Conservation (phyloP, 352 stramenopile species). For the Phytophthora hibernalis region DNA sequence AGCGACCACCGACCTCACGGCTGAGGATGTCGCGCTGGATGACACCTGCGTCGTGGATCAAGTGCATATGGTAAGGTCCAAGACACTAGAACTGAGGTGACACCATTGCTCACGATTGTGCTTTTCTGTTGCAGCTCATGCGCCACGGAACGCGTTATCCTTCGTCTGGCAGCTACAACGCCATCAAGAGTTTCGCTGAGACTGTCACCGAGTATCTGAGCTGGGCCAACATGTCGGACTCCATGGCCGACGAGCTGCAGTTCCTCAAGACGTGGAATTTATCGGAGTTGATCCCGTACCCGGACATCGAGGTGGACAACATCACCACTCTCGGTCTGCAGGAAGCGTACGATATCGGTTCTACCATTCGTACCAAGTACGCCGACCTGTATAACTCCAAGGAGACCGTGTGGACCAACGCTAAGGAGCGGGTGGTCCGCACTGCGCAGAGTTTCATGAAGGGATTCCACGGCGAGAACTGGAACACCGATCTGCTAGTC, state of each 20-base stretch:
- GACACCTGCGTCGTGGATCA: constrained; percentile 55
- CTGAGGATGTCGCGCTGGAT: constrained; percentile 47
- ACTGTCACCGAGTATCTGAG: constrained; percentile 42
- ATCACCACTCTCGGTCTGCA: constrained; percentile 55
- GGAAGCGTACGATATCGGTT: constrained; percentile 52
- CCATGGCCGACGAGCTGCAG: constrained; percentile 43
- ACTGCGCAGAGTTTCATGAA: constrained; percentile 61
- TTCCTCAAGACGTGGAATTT: constrained; percentile 60
- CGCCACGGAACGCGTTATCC: constrained; percentile 67
- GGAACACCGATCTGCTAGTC: constrained; percentile 34
- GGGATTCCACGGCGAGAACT: constrained; percentile 48
- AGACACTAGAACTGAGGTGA: no score
- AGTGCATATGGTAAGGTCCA: constrained; percentile 43
- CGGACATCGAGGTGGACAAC: constrained; percentile 56
- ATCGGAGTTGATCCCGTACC: constrained; percentile 42
- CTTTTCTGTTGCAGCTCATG: constrained; percentile 29
- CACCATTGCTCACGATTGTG: no score
- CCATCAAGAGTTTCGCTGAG: constrained; percentile 38
- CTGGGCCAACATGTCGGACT: constrained; percentile 36
- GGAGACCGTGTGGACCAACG: constrained; percentile 56
- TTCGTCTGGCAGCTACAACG: constrained; percentile 58
- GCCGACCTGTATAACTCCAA: constrained; percentile 47
- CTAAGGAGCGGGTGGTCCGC: constrained; percentile 59
- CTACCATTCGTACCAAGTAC: constrained; percentile 49
- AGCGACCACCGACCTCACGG: constrained; percentile 46